These are phyloP conservation scores for Chlorella sp. DNA, from an alignment of 139 green algal species.

Conservation along the genomic window DNA sequence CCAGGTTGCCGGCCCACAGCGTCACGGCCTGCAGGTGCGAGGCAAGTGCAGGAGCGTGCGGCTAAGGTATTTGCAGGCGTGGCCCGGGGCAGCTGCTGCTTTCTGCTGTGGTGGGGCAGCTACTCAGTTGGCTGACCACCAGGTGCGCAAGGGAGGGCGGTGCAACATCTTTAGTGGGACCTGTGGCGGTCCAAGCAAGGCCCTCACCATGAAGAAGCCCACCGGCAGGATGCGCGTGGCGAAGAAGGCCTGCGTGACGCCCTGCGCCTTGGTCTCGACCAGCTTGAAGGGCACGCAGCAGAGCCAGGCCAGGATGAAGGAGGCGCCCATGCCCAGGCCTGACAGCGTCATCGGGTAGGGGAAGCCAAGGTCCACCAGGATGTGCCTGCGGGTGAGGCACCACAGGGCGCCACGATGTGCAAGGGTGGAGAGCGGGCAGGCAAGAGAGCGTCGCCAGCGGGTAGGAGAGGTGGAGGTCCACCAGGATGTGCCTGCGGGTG, in stretches of 20 bases:
- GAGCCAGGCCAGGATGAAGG: slow-evolving; percentile 43
- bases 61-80: no score
- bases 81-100: not conserved
- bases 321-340: slow-evolving; percentile 65
- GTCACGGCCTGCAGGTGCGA: slow-evolving; percentile 31
- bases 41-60: not conserved
- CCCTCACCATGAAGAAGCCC: slow-evolving; percentile 71
- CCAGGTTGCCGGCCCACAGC: slow-evolving; percentile 88
- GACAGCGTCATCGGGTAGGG: slow-evolving; percentile 70
- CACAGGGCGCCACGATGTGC: no score
- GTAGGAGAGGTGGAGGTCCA: slow-evolving; percentile 65
- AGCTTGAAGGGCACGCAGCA: slow-evolving; percentile 49
- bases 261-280: slow-evolving; percentile 55
- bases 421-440: no score
- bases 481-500: slow-evolving; percentile 55
- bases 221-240: slow-evolving; percentile 73
- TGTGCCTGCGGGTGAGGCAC: slow-evolving; percentile 29
- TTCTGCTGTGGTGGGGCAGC: not conserved
- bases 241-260: slow-evolving; percentile 44
- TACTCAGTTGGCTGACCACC: not conserved
- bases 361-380: slow-evolving; percentile 70
- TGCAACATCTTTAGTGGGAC: not conserved
- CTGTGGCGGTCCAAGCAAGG: not conserved
- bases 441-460: no score
- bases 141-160: not conserved